Base-by-base conservation (phyloP, 306 rosid species). In the Casuarina glauca region DNA sequence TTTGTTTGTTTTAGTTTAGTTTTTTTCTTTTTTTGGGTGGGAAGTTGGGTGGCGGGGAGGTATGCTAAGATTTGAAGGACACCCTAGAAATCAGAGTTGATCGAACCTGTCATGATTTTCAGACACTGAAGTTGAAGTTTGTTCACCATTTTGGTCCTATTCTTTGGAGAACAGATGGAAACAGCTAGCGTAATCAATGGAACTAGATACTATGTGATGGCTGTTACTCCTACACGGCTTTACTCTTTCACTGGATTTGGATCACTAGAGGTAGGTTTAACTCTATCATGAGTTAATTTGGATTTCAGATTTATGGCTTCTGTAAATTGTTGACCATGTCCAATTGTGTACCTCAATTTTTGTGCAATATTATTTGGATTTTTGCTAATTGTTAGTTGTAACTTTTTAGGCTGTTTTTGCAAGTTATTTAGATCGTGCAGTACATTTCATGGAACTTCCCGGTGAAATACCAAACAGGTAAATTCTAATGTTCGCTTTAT, bases 391-490 rank as follows among this genome's bases (percentile, higher is more conserved):
- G 69, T 70, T 69, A 82, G 13, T 73, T 84, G 61, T 77, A 74
- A 83, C 79, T 76, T 75, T 89, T 80, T 82, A 94, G 97, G 81
- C 88, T 73, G 91, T 95, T 76, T 95, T 92, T 84, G 61, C 95
- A 55, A 86, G 96, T 87, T 95, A 95, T 82, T 78, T 86, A 75
- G 96, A 89, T 12, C 93, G 94, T 76, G 87, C 92, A 0, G 97
- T 95, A 76, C 97, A 88, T 88, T 95, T 95, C 86, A 95, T 95
- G 98, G 97, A 89, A 80, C 97, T 95, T 84, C 98, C 98, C 16
- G 97, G 98, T 10, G 97, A 95, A 80, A 89, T 95, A 83, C 95
- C 90, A 38, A 89, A 95, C 87, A 95, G 98, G 98, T 82, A 88
- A 89, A 86, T 83, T 68, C 32, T 46, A 53, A 26, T 78, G 16